Evolutionary conservation across 768 basidiomycete genomes (phyloP).

Genomic region (Tylopilus sp.): DNA sequence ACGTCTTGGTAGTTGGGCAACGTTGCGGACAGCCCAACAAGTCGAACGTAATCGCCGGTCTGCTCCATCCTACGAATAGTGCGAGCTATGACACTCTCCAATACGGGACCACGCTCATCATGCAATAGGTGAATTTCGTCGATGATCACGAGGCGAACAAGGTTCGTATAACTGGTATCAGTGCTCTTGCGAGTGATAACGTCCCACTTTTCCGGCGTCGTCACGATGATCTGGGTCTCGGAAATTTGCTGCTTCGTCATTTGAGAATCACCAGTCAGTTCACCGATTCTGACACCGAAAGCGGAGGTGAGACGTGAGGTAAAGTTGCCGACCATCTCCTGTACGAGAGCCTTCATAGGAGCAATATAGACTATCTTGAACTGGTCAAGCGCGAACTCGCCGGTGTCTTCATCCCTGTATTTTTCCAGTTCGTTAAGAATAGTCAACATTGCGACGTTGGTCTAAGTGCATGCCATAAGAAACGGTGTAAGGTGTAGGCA

Average conservation of each 20-base stretch:
- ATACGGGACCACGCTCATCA: slow-evolving; percentile 95
- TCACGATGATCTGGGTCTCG: slow-evolving; percentile 97
- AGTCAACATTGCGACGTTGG: slow-evolving; percentile 95
- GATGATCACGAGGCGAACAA: slow-evolving; percentile 94
- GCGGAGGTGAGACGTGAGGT: slow-evolving; percentile 57
- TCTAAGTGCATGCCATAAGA: slow-evolving; percentile 46
- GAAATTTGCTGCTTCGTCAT: slow-evolving; percentile 97
- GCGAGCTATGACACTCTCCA: slow-evolving; percentile 87
- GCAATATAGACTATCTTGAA: slow-evolving; percentile 99
- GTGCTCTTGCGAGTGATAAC: slow-evolving; percentile 98
- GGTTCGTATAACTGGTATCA: slow-evolving; percentile 94
- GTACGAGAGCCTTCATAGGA: slow-evolving; percentile 98
- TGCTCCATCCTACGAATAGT: slow-evolving; percentile 95
- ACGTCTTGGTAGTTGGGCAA: slow-evolving; percentile 99
- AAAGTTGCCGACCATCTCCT: slow-evolving; percentile 98
- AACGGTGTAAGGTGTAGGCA: not conserved
- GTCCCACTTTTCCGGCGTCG: slow-evolving; percentile 99
- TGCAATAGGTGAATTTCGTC: slow-evolving; percentile 98
- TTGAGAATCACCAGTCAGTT: slow-evolving; percentile 95
- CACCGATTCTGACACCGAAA: slow-evolving; percentile 83
- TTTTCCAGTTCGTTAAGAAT: slow-evolving; percentile 90
- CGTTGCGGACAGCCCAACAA: slow-evolving; percentile 94
- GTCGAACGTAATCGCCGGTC: slow-evolving; percentile 86
- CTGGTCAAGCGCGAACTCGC: slow-evolving; percentile 75
- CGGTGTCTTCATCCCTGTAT: slow-evolving; percentile 78